Percentiles rank a stretch among this genome's conserved stretches.
These are phyloP conservation scores for Fusarium sp. DNA, from an alignment of 2,329 filamentous ascomycete genomes.

Conservation along the genomic window DNA sequence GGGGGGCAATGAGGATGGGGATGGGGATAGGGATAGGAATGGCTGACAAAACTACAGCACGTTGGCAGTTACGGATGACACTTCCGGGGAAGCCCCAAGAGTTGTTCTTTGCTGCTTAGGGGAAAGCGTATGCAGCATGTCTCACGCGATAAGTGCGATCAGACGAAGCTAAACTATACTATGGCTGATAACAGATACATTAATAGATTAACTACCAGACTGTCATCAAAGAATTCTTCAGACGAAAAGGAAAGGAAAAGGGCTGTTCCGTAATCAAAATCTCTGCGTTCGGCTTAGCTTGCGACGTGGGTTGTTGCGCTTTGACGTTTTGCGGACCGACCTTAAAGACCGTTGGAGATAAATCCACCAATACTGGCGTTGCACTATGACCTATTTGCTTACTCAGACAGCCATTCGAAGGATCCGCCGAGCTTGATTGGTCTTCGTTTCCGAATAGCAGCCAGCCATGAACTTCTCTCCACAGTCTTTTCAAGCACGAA, in stretches of 20 bases:
- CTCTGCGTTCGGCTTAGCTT: constrained; percentile 9
- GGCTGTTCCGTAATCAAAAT: neutral
- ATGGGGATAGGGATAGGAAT: too few species aligned
- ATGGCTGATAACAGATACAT: neutral
- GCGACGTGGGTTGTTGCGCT: constrained; percentile 19
- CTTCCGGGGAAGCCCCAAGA: constrained; percentile 5
- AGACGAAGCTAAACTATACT: neutral
- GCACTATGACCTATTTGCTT: neutral
- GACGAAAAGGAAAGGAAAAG: neutral
- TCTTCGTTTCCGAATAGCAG: neutral
- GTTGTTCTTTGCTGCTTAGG: neutral
- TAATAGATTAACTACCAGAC: neutral
- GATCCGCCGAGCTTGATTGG: constrained; percentile 13
- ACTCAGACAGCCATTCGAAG: constrained; percentile 5
- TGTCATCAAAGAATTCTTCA: neutral
- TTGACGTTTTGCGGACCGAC: neutral
- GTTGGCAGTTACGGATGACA: neutral
- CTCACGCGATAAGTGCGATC: neutral
- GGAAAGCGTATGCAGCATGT: constrained; percentile 4
- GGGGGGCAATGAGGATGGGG: neutral
- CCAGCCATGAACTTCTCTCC: constrained; percentile 16
- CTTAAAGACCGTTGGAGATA: neutral
- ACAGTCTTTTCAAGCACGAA: neutral
- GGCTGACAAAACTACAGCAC: too few species aligned
- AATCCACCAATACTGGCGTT: constrained; percentile 18